Conservation (phyloP, 192 early-diverging fungal species). For the Entomortierella lignicola region DNA sequence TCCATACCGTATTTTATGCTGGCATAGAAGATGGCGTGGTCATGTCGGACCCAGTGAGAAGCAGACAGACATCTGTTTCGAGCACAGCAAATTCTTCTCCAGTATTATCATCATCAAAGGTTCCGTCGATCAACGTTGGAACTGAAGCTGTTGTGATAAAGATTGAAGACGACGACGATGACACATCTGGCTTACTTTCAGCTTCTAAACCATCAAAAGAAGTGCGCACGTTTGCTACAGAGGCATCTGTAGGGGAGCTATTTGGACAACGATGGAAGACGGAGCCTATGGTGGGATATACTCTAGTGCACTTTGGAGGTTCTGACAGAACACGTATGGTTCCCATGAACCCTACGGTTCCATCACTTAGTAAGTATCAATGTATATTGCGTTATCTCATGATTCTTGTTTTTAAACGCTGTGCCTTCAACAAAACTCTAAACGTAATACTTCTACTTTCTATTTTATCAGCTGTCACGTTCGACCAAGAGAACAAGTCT, state of each 20-base stretch:
- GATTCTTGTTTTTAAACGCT: background rate
- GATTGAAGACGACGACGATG: conserved; percentile 48
- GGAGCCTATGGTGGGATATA: conserved; percentile 44
- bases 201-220: conserved; percentile 7
- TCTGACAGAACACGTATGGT: conserved; percentile 47
- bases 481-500: conserved; percentile 9
- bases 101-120: background rate
- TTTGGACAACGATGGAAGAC: conserved; percentile 47
- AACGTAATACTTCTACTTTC: no score
- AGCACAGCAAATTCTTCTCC: conserved; percentile 7
- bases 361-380: conserved; percentile 37
- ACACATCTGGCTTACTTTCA: background rate
- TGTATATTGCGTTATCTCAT: background rate
- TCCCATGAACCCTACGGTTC: conserved; percentile 44
- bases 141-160: conserved; percentile 22
- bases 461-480: conserved; percentile 20
- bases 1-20: conserved; percentile 13
- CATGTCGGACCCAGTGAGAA: background rate
- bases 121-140: background rate
- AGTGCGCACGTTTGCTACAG: conserved; percentile 17
- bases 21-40: background rate
- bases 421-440: no score
- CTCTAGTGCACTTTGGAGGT: conserved; percentile 42
- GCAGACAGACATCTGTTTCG: conserved; percentile 14
- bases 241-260: conserved; percentile 42